Percentiles rank a stretch among this genome's conserved stretches.
phyloP scores from a whole-genome alignment of 805 yeast species.

The Dipodascus albidus region DNA sequence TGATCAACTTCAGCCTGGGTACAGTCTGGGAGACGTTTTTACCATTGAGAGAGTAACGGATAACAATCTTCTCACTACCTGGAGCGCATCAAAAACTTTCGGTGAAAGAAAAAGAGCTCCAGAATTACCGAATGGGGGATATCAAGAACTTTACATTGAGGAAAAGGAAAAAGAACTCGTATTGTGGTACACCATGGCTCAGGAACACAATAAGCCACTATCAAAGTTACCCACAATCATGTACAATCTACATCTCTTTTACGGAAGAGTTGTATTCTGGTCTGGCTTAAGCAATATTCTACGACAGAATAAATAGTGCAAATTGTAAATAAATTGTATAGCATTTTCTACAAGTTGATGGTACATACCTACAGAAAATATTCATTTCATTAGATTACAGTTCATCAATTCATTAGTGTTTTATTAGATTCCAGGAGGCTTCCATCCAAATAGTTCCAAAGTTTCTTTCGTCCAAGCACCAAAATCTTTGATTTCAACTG shows the following conservation, averaged over 20 bases:
- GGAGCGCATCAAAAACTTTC: neutral
- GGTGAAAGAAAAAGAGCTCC: neutral
- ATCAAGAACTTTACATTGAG: neutral
- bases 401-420: neutral
- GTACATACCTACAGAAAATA: too few species aligned
- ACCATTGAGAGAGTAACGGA: neutral
- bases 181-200: neutral
- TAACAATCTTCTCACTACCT: neutral
- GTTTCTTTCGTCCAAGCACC: conserved; percentile 1
- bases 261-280: neutral
- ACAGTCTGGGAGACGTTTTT: neutral
- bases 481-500: neutral
- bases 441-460: neutral
- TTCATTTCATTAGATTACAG: neutral
- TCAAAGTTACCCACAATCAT: neutral
- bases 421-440: neutral
- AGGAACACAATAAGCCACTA: neutral
- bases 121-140: neutral
- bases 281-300: neutral
- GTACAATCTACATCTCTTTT: neutral
- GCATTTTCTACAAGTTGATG: too few species aligned
- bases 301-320: too few species aligned
- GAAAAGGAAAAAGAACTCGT: neutral
- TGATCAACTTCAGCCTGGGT: neutral
- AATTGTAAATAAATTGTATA: too few species aligned